Evolutionary conservation across 2,329 filamentous ascomycete species (phyloP), one percentile per base, ranked within the genome.

Genomic region (Incumbomyces delicatus): DNA sequence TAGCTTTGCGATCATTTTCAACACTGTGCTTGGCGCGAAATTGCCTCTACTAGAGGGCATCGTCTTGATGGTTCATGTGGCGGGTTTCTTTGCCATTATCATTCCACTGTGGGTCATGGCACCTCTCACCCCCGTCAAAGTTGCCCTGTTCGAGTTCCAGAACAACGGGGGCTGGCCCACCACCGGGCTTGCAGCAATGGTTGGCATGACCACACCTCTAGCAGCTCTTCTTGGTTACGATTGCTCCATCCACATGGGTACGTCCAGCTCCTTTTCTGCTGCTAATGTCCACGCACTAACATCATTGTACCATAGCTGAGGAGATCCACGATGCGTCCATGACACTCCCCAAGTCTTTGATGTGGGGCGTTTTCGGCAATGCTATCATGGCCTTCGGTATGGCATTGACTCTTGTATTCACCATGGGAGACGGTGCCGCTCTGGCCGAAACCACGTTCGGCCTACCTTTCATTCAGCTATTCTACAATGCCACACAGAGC

Each of bases 401-500:
- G 59, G 56, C 69, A 18, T 57, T 71, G 30, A 69, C 69, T 2
- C 58, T 69, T 10, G 56, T 70, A 4, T 72, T 69, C 57, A 67
- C 63, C 41, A 60, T 69, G 20, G 64, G 62, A 3, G 61, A 70
- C 34, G 45, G 8, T 64, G 63, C 53, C 60, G 58, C 42, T 46
- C 36, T 51, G 56, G 12, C 49, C 56, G 14, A 62, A 63, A 8
- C 33, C 33, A 35, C 33, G 12, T 35, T 35, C 33, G 62, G 67
- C 0, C 72, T 69, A 35, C 68, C 74, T 2, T 68, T 74, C 55
- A 66, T 72, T 55, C 67, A 75, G 27, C 68, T 73, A 20, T 74
- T 78, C 44, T 60, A 61, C 42, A 58, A 71, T 48, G 69, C 68
- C 12, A 72, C 70, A 1, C 54, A 60, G 16, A 71, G 65, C 10